Evolutionary conservation across 164 flowering plant species (phyloP).

Genomic region (Liquidambar formosana): DNA sequence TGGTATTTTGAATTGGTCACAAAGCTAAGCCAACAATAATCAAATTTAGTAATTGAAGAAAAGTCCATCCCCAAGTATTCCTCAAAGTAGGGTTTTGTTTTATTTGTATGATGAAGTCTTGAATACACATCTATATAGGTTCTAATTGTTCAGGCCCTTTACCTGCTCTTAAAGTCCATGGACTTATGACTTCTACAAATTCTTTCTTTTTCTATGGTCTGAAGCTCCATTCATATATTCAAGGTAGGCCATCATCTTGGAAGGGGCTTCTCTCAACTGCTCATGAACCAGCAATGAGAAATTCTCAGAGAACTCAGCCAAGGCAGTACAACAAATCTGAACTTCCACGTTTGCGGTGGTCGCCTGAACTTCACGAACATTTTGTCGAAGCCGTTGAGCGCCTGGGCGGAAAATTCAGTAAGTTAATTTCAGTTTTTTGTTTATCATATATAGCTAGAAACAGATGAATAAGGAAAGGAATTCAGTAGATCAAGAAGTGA

Average conservation of each 20-base stretch:
- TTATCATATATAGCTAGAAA: too few relatives aligned
- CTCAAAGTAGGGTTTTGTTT: constrained; percentile 8
- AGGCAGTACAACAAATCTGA: constrained; percentile 40
- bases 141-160: too few relatives aligned
- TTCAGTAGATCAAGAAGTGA: too few relatives aligned
- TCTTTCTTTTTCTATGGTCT: background rate
- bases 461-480: too few relatives aligned
- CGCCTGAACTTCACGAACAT: constrained; percentile 32
- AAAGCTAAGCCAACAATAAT: too few relatives aligned
- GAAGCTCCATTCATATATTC: constrained; percentile 10
- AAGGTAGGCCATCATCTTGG: constrained; percentile 3
- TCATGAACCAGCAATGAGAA: constrained; percentile 22
- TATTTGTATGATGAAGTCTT: background rate
- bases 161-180: constrained; percentile 16
- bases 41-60: too few relatives aligned
- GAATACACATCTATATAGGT: too few relatives aligned
- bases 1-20: too few relatives aligned
- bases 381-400: constrained; percentile 33
- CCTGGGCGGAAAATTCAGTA: constrained; percentile 45
- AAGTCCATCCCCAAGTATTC: background rate
- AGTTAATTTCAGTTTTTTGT: constrained; percentile 10
- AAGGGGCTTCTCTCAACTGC: background rate
- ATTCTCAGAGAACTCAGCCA: constrained; percentile 14
- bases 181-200: constrained; percentile 2
- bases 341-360: constrained; percentile 42